phyloP scores from a whole-genome alignment of 805 yeast species.

The Metschnikowia noctiluminum region DNA sequence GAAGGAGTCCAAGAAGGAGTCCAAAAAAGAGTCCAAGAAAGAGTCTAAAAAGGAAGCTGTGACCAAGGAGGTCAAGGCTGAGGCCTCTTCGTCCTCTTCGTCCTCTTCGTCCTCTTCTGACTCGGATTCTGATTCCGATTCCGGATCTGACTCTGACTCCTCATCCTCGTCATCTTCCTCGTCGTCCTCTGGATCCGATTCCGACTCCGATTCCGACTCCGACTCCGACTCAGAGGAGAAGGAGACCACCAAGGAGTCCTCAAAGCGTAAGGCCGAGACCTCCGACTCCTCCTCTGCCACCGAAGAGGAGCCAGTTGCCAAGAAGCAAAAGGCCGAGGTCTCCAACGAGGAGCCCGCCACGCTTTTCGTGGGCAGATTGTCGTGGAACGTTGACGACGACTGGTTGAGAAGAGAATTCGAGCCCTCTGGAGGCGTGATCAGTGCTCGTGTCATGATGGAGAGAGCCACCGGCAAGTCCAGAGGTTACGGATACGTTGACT shows the following conservation, averaged over 20 bases:
- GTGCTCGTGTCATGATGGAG: constrained; percentile 93
- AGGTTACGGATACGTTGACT: constrained; percentile 98
- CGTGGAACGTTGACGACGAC: constrained; percentile 95
- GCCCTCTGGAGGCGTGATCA: constrained; percentile 70
- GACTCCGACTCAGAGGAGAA: constrained; percentile 38
- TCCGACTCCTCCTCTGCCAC: constrained; percentile 24
- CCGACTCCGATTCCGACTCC: constrained; percentile 19
- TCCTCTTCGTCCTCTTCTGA: too few species aligned
- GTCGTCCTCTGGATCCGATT: constrained; percentile 11
- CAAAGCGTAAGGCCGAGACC: constrained; percentile 25
- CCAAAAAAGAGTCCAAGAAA: constrained; percentile 22
- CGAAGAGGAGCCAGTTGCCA: constrained; percentile 35
- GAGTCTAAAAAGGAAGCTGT: constrained; percentile 13
- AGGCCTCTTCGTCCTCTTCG: background rate
- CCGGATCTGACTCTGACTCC: background rate
- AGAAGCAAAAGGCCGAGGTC: constrained; percentile 51
- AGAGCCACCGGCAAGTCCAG: constrained; percentile 89
- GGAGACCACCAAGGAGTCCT: constrained; percentile 19
- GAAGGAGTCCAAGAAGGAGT: background rate
- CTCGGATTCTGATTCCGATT: too few species aligned
- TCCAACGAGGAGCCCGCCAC: constrained; percentile 65
- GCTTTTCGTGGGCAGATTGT: constrained; percentile 92
- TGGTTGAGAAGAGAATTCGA: constrained; percentile 89
- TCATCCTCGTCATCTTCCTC: background rate
- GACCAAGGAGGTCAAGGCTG: constrained; percentile 18